These are phyloP conservation scores for Apiospora kogelbergensis DNA, from an alignment of 2,329 filamentous ascomycete species.

Conservation along the genomic window DNA sequence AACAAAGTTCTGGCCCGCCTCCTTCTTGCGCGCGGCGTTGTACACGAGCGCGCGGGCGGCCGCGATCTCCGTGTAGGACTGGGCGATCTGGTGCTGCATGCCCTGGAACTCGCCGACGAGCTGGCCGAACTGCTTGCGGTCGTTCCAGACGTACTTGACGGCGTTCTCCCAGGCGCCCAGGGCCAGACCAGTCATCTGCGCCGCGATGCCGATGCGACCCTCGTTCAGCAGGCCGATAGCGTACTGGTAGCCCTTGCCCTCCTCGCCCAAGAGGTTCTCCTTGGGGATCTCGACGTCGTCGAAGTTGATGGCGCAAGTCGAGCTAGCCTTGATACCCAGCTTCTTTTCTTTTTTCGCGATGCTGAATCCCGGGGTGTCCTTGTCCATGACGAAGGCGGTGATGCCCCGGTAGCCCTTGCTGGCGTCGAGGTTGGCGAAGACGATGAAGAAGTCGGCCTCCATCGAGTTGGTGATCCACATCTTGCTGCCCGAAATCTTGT, in stretches of 20 bases:
- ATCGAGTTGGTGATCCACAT: conserved; percentile 99
- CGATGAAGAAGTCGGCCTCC: conserved; percentile 93
- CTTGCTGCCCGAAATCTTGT: conserved; percentile 86
- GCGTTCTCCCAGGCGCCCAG: conserved; percentile 95
- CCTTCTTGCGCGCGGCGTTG: conserved; percentile 97
- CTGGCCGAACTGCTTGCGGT: conserved; percentile 93
- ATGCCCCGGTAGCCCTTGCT: conserved; percentile 96
- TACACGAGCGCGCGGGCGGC: conserved; percentile 91
- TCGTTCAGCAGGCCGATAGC: conserved; percentile 94
- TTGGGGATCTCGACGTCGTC: conserved; percentile 91
- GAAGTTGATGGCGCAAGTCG: conserved; percentile 96
- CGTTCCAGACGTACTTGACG: conserved; percentile 94
- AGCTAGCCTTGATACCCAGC: conserved; percentile 92
- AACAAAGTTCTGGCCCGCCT: conserved; percentile 93
- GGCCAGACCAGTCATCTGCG: conserved; percentile 97
- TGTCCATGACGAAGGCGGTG: conserved; percentile 92
- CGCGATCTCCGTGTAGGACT: conserved; percentile 90
- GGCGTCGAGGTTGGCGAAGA: conserved; percentile 93
- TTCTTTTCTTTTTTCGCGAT: conserved; percentile 99
- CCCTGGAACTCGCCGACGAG: conserved; percentile 96
- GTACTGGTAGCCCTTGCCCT: conserved; percentile 96
- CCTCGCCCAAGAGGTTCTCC: conserved; percentile 83
- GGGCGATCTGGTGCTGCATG: conserved; percentile 98
- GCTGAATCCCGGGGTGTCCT: conserved; percentile 82
- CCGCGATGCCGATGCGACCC: conserved; percentile 94